These are phyloP conservation scores for Arabidopsis thaliana DNA, from an alignment of 345 rosid species.

Conservation along the genomic window DNA sequence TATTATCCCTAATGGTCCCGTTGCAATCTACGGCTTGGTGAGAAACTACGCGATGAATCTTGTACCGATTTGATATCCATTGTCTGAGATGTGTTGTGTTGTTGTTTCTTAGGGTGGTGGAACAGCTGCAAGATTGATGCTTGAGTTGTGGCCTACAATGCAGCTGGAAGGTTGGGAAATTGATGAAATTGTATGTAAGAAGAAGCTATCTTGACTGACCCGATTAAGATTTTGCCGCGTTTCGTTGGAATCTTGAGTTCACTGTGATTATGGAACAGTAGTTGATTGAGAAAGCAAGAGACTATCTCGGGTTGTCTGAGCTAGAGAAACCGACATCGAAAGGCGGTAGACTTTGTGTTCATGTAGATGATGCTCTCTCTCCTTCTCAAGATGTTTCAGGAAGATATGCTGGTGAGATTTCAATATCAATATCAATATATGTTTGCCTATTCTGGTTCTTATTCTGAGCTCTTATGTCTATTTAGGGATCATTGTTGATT, in stretches of 20 bases:
- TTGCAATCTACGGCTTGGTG: constrained; percentile 87
- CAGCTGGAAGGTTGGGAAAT: constrained; percentile 83
- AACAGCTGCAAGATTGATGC: constrained; percentile 88
- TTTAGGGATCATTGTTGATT: constrained; percentile 72
- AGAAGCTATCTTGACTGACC: constrained; percentile 3
- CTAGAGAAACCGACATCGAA: constrained; percentile 60
- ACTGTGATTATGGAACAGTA: constrained; percentile 40
- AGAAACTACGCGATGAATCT: neutral
- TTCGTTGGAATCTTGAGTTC: constrained; percentile 7
- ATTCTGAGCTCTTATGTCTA: constrained; percentile 17
- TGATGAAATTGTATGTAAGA: constrained; percentile 66
- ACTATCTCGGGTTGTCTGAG: constrained; percentile 66
- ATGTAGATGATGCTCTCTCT: constrained; percentile 64
- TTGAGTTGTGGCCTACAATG: constrained; percentile 74
- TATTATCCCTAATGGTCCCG: constrained; percentile 70
- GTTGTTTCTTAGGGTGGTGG: constrained; percentile 73
- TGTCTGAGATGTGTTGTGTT: neutral
- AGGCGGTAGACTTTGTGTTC: constrained; percentile 67
- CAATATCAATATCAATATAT: neutral
- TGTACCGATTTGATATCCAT: neutral
- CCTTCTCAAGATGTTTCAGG: constrained; percentile 45
- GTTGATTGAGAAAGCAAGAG: constrained; percentile 76
- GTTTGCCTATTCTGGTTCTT: neutral
- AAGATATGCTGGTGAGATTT: constrained; percentile 67
- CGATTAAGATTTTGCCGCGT: neutral